Base-by-base conservation (phyloP, 1,284 basidiomycete species). In the Puccinia polysora region DNA sequence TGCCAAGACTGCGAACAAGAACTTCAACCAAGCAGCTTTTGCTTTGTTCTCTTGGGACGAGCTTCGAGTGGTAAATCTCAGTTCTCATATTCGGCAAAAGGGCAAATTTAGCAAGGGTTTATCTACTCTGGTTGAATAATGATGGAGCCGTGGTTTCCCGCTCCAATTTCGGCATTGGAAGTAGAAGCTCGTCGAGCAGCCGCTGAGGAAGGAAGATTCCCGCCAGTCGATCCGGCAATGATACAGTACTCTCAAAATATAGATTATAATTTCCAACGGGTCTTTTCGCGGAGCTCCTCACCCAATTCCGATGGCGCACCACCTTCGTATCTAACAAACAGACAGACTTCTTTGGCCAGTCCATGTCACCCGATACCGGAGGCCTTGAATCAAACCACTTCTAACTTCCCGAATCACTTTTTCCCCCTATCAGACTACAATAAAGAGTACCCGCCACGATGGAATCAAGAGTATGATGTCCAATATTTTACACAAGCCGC, bases 81-180 rank as follows among this genome's bases (percentile, higher is more conserved):
- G n/a, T n/a, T n/a, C n/a, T n/a, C n/a, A n/a, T n/a, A n/a, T n/a
- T n/a, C n/a, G n/a, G n/a, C n/a, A n/a, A n/a, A n/a, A n/a, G n/a
- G n/a, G n/a, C n/a, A n/a, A n/a, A n/a, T n/a, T n/a, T n/a, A n/a
- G n/a, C n/a, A n/a, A n/a, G n/a, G n/a, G n/a, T n/a, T n/a, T n/a
- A n/a, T n/a, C n/a, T n/a, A n/a, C n/a, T n/a, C n/a, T n/a, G n/a
- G n/a, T n/a, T n/a, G n/a, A n/a, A n/a, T 36, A 7, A 71, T 40
- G 28, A 69, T 71, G 68, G 68, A 71, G 20, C 45, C 43, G 53
- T 71, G 68, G 68, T 71, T 50, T 32, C 58, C 58, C 47, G 40
- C 68, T 7, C 43, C 49, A 15, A 34, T 62, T 55, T 52, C 56
- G n/a, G 47, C 58, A 12, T 55, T 63, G 12, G 49, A 63, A 34